Percentiles rank a stretch among this genome's conserved stretches.
phyloP scores from a whole-genome alignment of 345 rosid species.

The Salix suchowensis region DNA sequence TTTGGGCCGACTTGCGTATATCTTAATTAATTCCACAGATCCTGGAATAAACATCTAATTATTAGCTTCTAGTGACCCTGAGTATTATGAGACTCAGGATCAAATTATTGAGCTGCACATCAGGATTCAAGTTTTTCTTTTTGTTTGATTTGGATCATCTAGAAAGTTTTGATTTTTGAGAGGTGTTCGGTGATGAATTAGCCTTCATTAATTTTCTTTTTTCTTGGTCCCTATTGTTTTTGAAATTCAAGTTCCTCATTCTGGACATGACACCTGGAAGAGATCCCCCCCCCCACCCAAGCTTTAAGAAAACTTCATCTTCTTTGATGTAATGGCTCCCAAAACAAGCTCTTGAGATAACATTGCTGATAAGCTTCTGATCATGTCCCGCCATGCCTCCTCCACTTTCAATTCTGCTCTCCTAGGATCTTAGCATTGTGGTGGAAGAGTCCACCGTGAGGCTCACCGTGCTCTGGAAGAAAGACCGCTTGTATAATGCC shows the following conservation, averaged over 20 bases:
- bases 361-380: slow-evolving; percentile 26
- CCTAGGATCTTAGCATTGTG: slow-evolving; percentile 13
- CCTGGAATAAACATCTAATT: no score
- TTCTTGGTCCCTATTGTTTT: no score
- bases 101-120: no score
- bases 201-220: no score
- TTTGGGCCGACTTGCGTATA: fast-evolving
- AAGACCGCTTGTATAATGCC: background rate
- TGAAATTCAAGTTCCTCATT: no score
- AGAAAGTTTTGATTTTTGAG: no score
- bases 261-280: slow-evolving; percentile 12
- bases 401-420: slow-evolving; percentile 6
- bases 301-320: slow-evolving; percentile 22
- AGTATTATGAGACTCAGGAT: no score
- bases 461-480: slow-evolving; percentile 20
- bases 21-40: fast-evolving
- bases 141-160: no score
- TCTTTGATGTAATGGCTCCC: slow-evolving; percentile 24
- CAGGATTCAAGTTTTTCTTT: no score
- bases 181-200: no score
- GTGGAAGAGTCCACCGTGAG: slow-evolving; percentile 22
- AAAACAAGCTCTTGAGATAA: slow-evolving; percentile 32
- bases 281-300: background rate
- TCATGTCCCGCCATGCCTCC: slow-evolving; percentile 17
- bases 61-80: no score